Evolutionary conservation across 2,329 filamentous ascomycete species (phyloP).

Genomic region (Septoria petroselini): DNA sequence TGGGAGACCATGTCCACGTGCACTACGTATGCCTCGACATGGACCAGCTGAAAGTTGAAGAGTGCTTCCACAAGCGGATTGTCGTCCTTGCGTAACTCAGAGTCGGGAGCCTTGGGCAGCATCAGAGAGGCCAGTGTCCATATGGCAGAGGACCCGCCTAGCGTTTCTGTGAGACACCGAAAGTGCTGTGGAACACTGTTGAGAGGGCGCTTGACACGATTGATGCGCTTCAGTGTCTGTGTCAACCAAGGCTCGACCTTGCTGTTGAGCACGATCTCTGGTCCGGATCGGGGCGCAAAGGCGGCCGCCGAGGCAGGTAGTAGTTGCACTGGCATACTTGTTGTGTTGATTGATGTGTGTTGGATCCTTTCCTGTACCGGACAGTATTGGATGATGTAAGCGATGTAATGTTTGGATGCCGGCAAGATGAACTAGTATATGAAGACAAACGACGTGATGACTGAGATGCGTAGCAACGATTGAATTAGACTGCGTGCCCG

Average conservation of each 20-base stretch:
- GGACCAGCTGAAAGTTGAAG: conserved; percentile 88
- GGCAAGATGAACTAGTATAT: conserved; percentile 25
- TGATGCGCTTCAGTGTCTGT: conserved; percentile 92
- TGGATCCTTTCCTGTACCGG: conserved; percentile 23
- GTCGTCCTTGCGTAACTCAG: conserved; percentile 75
- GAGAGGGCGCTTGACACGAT: conserved; percentile 90
- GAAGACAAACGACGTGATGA: conserved; percentile 33
- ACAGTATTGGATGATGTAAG: conserved; percentile 28
- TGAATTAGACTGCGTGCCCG: conserved; percentile 30
- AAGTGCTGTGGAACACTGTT: conserved; percentile 97
- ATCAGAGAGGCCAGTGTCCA: conserved; percentile 93
- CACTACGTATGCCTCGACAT: conserved; percentile 95
- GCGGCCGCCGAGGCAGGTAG: conserved; percentile 93
- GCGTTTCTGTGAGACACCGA: conserved; percentile 88
- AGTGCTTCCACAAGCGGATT: conserved; percentile 82
- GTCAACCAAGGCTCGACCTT: conserved; percentile 97
- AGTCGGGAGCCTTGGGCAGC: conserved; percentile 82
- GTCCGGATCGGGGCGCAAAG: conserved; percentile 88
- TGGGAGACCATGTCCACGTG: conserved; percentile 98
- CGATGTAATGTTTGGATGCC: conserved; percentile 33
- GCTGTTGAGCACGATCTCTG: conserved; percentile 88
- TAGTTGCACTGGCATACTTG: conserved; percentile 83
- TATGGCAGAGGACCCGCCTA: conserved; percentile 85
- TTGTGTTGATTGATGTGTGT: conserved; percentile 17
- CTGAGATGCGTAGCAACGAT: conserved; percentile 30